Evolutionary conservation across 306 rosid genomes (phyloP), one percentile per base, ranked within the genome.

Genomic region (Biancaea sappan): DNA sequence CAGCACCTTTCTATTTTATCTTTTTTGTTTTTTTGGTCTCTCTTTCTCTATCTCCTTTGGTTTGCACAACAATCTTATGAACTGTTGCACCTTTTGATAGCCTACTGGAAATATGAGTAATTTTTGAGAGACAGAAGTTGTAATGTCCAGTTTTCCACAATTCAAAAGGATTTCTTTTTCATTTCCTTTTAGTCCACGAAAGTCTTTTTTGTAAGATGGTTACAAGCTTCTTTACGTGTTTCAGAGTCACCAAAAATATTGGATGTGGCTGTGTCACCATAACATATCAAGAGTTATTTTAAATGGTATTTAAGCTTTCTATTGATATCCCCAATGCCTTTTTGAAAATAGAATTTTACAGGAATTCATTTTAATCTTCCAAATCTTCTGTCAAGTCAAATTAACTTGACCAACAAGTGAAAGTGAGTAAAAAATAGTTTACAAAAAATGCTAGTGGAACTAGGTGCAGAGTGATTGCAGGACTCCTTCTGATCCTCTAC

Each of bases 51-150:
- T 26, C 18, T 9, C 40, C 18, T 69, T 41, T 7, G 9, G 72
- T 7, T 32, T 57, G 68, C 66, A 46, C 59, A 34, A 43, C 3
- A 57, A 18, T 32, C 22, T 62, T 65, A 8, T 32, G 15, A 28
- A 22, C 40, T 71, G 32, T 48, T 29, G 48, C 59, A 73, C 50
- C 63, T 58, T 35, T 63, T 14, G 9, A 1, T 78, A 19, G 19
- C 54, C 28, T 60, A 37, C 8, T 6, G 28, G 38, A 78, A 62
- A 19, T 38, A 50, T 71, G 43, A 52, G 67, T 40, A 62, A 37
- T 35, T 32, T 46, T 12, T 8, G 72, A 76, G 61, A 43, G 32
- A 40, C 12, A 35, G 16, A 34, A 24, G 26, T n/a, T 68, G 38
- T 76, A 67, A 59, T 68, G 56, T 18, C 25, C 22, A 47, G 53